Conservation (phyloP, 129 eudicot species). For the Saussurea involucrata region DNA sequence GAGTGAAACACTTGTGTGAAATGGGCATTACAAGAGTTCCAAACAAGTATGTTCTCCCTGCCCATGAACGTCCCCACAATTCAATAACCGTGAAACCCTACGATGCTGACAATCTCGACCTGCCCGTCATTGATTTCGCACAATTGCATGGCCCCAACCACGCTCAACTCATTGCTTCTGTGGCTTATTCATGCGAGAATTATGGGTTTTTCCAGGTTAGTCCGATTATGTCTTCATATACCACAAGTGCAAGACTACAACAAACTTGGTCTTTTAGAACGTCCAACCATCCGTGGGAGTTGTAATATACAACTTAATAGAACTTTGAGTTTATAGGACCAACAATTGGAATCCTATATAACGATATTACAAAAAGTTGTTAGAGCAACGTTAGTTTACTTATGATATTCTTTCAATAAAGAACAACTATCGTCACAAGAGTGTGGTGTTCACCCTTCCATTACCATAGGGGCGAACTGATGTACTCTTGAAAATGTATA, state of each 20-base stretch:
- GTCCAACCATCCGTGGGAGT: neutral
- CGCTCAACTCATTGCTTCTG: constrained; percentile 37
- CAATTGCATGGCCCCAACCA: constrained; percentile 60
- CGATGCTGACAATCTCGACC: constrained; percentile 22
- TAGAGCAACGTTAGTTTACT: too few species aligned
- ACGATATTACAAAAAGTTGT: too few species aligned
- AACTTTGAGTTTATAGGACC: too few species aligned
- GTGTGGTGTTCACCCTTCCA: neutral
- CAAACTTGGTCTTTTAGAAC: neutral
- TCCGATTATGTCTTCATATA: neutral
- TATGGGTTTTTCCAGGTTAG: constrained; percentile 76
- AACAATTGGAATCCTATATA: too few species aligned
- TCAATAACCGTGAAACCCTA: neutral
- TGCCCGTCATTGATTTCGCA: constrained; percentile 67
- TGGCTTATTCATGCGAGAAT: constrained; percentile 59
- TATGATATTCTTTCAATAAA: too few species aligned
- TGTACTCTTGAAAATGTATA: neutral
- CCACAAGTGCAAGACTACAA: neutral
- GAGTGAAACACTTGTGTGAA: constrained; percentile 67
- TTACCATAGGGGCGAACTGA: neutral
- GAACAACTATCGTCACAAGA: too few species aligned
- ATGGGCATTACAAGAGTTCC: constrained; percentile 61
- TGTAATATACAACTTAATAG: too few species aligned
- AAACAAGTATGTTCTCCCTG: constrained; percentile 58
- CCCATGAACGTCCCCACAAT: constrained; percentile 49